A percentile compares a stretch with the other conserved stretches of the same genome.
These are phyloP conservation scores for Vitis hybrid DNA, from an alignment of 177 flowering plant genomes.

Conservation along the genomic window DNA sequence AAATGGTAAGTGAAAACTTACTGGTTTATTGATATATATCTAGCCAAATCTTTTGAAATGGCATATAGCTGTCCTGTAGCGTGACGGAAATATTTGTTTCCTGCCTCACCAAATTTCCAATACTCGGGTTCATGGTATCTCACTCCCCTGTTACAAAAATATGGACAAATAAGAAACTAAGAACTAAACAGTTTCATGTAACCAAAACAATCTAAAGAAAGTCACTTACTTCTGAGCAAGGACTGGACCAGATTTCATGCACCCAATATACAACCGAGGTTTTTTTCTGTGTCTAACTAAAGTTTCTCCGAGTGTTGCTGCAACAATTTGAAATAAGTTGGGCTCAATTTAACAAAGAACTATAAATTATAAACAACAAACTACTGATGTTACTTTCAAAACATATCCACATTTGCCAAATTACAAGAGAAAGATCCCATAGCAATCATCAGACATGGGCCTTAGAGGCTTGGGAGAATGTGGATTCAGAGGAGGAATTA, in stretches of 20 bases:
- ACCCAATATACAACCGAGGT: conserved; percentile 39
- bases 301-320: conserved; percentile 54
- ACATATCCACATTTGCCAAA: neutral
- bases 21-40: conserved; percentile 54
- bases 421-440: neutral
- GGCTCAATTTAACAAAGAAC: neutral
- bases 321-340: conserved; percentile 4
- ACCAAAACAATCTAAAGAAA: neutral
- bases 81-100: conserved; percentile 53
- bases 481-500: neutral
- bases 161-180: neutral
- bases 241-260: conserved; percentile 60
- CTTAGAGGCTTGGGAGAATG: neutral
- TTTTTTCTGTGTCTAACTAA: conserved; percentile 42
- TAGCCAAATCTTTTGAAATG: conserved; percentile 51
- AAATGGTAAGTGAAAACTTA: conserved; percentile 14
- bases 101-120: conserved; percentile 60
- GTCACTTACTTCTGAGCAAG: conserved; percentile 42
- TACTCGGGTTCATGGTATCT: conserved; percentile 57
- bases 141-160: conserved; percentile 43
- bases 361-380: neutral
- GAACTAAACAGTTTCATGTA: neutral
- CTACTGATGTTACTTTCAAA: neutral
- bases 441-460: neutral
- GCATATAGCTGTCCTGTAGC: conserved; percentile 58